Percentiles rank a stretch among this genome's conserved stretches.
Evolutionary conservation across 2,329 filamentous ascomycete species (phyloP).

Genomic region (Arthrobotrys iridis): DNA sequence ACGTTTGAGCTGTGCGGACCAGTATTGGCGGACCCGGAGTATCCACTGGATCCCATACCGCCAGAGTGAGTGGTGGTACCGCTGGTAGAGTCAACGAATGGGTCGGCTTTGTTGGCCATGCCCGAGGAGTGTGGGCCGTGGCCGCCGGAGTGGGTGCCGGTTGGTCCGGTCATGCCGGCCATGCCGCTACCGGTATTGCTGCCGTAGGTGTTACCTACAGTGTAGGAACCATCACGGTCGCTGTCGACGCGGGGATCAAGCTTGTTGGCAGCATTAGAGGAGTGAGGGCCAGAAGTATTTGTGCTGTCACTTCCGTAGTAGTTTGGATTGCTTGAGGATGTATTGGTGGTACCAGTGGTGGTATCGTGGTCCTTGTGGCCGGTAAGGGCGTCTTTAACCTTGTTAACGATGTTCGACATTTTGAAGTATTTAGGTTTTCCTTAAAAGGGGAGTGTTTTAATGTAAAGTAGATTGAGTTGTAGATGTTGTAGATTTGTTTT

Average conservation of each 20-base stretch:
- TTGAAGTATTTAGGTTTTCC: slow-evolving; percentile 55
- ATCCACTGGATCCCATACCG: slow-evolving; percentile 19
- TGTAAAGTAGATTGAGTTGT: not conserved
- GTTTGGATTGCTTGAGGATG: slow-evolving; percentile 24
- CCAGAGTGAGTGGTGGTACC: slow-evolving; percentile 1
- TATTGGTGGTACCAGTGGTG: slow-evolving; percentile 54
- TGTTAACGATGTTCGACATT: slow-evolving; percentile 65
- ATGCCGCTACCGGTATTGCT: slow-evolving; percentile 54
- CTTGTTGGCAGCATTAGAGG: slow-evolving; percentile 62
- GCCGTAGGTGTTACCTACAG: slow-evolving; percentile 59
- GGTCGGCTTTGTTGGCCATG: slow-evolving; percentile 68
- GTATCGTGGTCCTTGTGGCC: slow-evolving; percentile 47
- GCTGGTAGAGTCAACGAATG: slow-evolving; percentile 66
- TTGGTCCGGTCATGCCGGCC: not conserved
- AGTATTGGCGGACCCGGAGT: slow-evolving; percentile 53
- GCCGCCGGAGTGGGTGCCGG: slow-evolving; percentile 45
- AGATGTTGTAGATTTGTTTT: slow-evolving; percentile 14
- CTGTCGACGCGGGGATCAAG: slow-evolving; percentile 68
- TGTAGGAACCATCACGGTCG: slow-evolving; percentile 63
- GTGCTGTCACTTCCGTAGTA: slow-evolving; percentile 53
- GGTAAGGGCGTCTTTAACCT: slow-evolving; percentile 64
- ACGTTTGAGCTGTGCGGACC: slow-evolving; percentile 62
- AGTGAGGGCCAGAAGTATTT: slow-evolving; percentile 55
- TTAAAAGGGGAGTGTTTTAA: slow-evolving; percentile 7
- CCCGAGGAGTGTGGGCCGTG: slow-evolving; percentile 67